These are phyloP conservation scores for Cystobasidium sp. DNA, from an alignment of 1,284 basidiomycete genomes.

Conservation along the genomic window DNA sequence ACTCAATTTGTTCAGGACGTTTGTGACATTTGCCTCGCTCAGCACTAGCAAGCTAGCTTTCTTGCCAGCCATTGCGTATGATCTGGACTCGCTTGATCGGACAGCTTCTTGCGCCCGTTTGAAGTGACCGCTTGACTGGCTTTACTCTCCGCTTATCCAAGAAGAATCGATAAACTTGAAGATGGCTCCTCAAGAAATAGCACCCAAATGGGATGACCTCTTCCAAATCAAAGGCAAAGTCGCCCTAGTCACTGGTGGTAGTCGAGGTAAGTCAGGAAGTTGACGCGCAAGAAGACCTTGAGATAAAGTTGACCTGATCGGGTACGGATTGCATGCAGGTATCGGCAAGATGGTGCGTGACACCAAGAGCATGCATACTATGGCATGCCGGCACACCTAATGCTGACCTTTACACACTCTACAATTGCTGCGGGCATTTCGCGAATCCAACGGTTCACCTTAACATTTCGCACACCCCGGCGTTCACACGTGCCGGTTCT, in stretches of 20 bases:
- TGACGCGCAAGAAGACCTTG: not conserved
- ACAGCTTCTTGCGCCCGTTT: not conserved
- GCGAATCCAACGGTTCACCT: not conserved
- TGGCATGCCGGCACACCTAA: too few relatives aligned
- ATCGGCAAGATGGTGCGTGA: conserved; percentile 69
- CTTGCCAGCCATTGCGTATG: conserved; percentile 10
- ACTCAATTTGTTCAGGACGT: conserved; percentile 8
- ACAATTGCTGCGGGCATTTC: not conserved
- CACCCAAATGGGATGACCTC: conserved; percentile 56
- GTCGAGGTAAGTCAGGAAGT: conserved; percentile 52
- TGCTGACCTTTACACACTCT: not conserved
- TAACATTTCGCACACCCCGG: not conserved
- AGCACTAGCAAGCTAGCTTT: conserved; percentile 15
- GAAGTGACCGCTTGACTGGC: not conserved
- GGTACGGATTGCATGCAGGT: conserved; percentile 58
- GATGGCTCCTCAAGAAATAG: conserved; percentile 15
- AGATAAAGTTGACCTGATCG: not conserved
- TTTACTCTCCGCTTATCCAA: not conserved
- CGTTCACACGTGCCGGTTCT: not conserved
- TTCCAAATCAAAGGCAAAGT: conserved; percentile 67
- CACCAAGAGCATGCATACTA: too few relatives aligned
- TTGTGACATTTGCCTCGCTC: conserved; percentile 18
- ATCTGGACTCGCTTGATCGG: not conserved
- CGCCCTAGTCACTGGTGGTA: conserved; percentile 67
- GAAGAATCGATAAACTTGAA: not conserved